These are phyloP conservation scores for Coniferiporia weirii DNA, from an alignment of 1,284 basidiomycete species.

Conservation along the genomic window DNA sequence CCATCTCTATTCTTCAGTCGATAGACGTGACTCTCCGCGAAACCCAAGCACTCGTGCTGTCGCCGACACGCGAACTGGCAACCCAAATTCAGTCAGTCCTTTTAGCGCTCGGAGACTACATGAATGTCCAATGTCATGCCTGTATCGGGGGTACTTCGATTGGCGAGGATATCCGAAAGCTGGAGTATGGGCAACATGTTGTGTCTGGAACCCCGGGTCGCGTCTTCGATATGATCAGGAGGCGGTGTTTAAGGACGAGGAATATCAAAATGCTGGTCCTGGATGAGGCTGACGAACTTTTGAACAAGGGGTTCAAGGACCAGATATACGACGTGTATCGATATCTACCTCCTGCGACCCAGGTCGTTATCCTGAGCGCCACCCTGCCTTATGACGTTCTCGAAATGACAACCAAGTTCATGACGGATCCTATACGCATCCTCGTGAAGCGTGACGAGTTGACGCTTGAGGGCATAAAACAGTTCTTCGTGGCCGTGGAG, in stretches of 20 bases:
- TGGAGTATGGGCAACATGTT: conserved; percentile 97
- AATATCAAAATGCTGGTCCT: conserved; percentile 99
- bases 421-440: conserved; percentile 98
- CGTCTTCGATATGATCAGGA: conserved; percentile 99
- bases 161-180: conserved; percentile 96
- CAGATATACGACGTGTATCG: conserved; percentile 99
- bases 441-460: conserved; percentile 99
- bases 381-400: conserved; percentile 96
- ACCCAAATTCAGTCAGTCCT: conserved; percentile 99
- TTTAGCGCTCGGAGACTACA: conserved; percentile 95
- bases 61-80: conserved; percentile 91
- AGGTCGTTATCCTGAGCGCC: conserved; percentile 94
- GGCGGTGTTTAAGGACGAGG: conserved; percentile 88
- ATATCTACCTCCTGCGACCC: conserved; percentile 96
- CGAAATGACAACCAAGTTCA: conserved; percentile 99
- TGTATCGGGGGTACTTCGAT: conserved; percentile 98
- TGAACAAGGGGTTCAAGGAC: conserved; percentile 99
- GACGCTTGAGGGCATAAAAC: conserved; percentile 99
- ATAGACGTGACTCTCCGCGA: conserved; percentile 96
- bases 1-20: conserved; percentile 89
- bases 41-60: conserved; percentile 94
- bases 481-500: conserved; percentile 99
- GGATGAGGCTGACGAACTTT: conserved; percentile 95
- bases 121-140: conserved; percentile 99
- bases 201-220: conserved; percentile 97